Evolutionary conservation across 108 stramenopile species (phyloP).

Genomic region (Discostella stelligeroides): DNA sequence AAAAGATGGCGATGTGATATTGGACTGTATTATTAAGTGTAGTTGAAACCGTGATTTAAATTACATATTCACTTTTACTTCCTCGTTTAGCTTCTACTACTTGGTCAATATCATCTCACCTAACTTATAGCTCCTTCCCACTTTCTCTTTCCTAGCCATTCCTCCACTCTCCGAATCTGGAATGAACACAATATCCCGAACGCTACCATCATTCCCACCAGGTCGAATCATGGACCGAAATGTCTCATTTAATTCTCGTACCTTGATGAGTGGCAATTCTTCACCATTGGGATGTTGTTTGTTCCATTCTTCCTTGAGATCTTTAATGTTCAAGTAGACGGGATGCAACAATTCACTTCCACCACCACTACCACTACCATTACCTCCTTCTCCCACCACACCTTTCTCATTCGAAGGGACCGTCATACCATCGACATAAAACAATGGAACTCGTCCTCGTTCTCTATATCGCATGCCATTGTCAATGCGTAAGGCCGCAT

Average conservation of each 20-base stretch:
- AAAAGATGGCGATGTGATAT: no score
- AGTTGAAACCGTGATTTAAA: background rate
- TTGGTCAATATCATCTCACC: slow-evolving; percentile 54
- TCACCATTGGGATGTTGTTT: slow-evolving; percentile 42
- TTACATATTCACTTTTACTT: background rate
- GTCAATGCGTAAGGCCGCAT: slow-evolving; percentile 68
- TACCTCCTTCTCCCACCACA: slow-evolving; percentile 4
- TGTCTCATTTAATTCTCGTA: slow-evolving; percentile 74
- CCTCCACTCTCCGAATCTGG: slow-evolving; percentile 62
- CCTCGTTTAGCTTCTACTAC: no score
- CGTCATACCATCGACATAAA: slow-evolving; percentile 72
- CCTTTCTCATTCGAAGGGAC: slow-evolving; percentile 20
- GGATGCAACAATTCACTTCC: slow-evolving; percentile 29
- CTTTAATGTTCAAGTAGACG: slow-evolving; percentile 66
- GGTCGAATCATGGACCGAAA: slow-evolving; percentile 64
- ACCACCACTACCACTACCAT: slow-evolving; percentile 7
- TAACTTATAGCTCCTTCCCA: slow-evolving; percentile 45
- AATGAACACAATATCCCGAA: slow-evolving; percentile 59
- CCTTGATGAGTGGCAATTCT: slow-evolving; percentile 49
- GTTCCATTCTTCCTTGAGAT: slow-evolving; percentile 60
- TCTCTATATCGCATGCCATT: slow-evolving; percentile 50
- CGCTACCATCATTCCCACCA: slow-evolving; percentile 58
- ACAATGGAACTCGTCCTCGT: slow-evolving; percentile 77
- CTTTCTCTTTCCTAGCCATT: slow-evolving; percentile 54
- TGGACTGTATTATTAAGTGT: no score